phyloP scores from a whole-genome alignment of 768 basidiomycete species.

The Pleurotus tuoliensis region DNA sequence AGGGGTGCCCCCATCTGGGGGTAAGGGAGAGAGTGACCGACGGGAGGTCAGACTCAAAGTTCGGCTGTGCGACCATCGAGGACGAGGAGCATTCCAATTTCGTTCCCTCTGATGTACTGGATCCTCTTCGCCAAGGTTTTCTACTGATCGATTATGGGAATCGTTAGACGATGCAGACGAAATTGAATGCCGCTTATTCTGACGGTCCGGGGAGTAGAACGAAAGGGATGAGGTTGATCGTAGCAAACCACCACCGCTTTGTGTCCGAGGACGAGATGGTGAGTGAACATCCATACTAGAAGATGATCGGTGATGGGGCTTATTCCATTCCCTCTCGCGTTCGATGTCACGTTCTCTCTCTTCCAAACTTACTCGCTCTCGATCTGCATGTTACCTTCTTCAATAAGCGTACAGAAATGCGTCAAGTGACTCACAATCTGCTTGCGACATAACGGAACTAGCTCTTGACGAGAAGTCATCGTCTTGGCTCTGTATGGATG shows the following conservation, averaged over 20 bases:
- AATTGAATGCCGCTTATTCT: conserved; percentile 25
- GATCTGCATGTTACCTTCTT: conserved; percentile 29
- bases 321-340: conserved; percentile 56
- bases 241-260: conserved; percentile 27
- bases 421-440: conserved; percentile 41
- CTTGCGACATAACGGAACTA: conserved; percentile 44
- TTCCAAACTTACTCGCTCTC: conserved; percentile 36
- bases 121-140: conserved; percentile 26
- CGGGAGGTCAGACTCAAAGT: neutral
- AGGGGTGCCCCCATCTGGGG: conserved; percentile 3
- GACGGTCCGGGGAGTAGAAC: conserved; percentile 20
- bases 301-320: conserved; percentile 37
- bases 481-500: conserved; percentile 40
- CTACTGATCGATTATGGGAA: conserved; percentile 35
- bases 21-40: conserved; percentile 12
- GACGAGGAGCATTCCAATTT: conserved; percentile 70
- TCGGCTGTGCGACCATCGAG: conserved; percentile 38
- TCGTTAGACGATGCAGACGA: conserved; percentile 21
- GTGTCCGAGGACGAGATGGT: conserved; percentile 27
- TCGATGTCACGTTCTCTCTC: conserved; percentile 42
- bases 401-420: neutral
- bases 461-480: conserved; percentile 36
- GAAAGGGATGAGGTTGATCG: conserved; percentile 38
- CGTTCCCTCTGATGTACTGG: conserved; percentile 52
- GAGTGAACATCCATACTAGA: conserved; percentile 39